A percentile compares a stretch with the other conserved stretches of the same genome.
phyloP scores from a whole-genome alignment of 2,329 filamentous ascomycete species.

The Phyllosticta ampelicida region DNA sequence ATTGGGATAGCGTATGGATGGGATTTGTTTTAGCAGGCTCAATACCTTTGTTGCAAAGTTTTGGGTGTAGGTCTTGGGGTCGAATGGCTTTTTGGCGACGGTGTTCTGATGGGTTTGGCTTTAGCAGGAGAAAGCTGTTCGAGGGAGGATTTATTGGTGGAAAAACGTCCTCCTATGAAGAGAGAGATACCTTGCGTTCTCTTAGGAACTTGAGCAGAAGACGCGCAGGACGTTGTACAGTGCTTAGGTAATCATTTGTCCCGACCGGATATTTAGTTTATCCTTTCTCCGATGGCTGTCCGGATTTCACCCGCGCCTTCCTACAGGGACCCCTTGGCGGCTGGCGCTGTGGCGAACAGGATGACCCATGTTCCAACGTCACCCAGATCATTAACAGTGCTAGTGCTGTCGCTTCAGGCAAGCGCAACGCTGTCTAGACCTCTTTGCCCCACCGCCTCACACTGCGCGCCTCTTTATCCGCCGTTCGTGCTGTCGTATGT shows the following conservation, averaged over 20 bases:
- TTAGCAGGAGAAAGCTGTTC: too few species aligned
- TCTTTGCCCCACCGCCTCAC: neutral
- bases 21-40: neutral
- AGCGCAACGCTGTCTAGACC: neutral
- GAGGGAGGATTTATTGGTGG: too few species aligned
- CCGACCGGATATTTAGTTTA: neutral
- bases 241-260: neutral
- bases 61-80: neutral
- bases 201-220: too few species aligned
- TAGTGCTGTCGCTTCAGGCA: neutral
- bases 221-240: too few species aligned
- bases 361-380: neutral
- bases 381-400: neutral
- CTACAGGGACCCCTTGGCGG: neutral
- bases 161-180: too few species aligned
- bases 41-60: neutral
- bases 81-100: too few species aligned
- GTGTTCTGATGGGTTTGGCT: too few species aligned
- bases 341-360: neutral
- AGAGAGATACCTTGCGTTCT: too few species aligned
- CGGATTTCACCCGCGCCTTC: neutral
- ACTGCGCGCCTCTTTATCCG: neutral
- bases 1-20: neutral
- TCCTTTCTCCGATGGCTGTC: neutral
- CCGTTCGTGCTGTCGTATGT: neutral